Evolutionary conservation across 352 stramenopile genomes (phyloP), one percentile per base, ranked within the genome.

Genomic region (Globisporangium spinosum): DNA sequence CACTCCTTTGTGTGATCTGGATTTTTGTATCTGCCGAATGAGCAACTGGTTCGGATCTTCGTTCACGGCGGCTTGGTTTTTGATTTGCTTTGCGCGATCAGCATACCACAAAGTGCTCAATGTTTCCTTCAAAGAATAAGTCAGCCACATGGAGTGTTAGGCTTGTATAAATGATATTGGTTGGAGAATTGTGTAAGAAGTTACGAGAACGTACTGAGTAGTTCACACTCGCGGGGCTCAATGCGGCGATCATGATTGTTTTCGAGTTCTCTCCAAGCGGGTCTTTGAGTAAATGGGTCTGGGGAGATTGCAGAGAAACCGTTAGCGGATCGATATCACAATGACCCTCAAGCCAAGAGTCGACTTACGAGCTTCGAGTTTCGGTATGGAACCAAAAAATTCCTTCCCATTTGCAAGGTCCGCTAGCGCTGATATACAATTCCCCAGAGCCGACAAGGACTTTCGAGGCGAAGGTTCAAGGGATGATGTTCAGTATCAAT

Each of bases 61-160:
- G 59, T 98, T 98, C 40, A 98, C 89, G 15, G 97, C 76, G 2
- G 90, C 91, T 64, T 97, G 90, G 73, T 97, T 98, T 67, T 97
- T 97, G 69, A 98, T 98, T 67, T 97, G 87, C 71, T 98, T 97
- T 0, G 91, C 92, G 53, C 91, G 77, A 67, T 97, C 89, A 0
- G 91, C 92, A 67, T 97, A 98, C n/a, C 91, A 79, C 15, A 98
- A 67, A 38, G 92, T 98, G 35, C 87, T 90, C 12, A 98, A 69
- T 4, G 91, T 98, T 84, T 98, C 92, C 77, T 97, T 64, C 12
- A 55, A 66, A 9, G 7, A 66, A 1, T 54, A 3, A 7, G 6
- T 54, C 69, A 55, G 56, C 23, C 25, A 53, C 0, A 7, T n/a
- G 66, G 6, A 13, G 23, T 43, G 54, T 34, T 35, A 25, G 13